A percentile compares a stretch with the other conserved stretches of the same genome.
phyloP scores from a whole-genome alignment of 441 rosid genomes.

The Syzygium malaccense region DNA sequence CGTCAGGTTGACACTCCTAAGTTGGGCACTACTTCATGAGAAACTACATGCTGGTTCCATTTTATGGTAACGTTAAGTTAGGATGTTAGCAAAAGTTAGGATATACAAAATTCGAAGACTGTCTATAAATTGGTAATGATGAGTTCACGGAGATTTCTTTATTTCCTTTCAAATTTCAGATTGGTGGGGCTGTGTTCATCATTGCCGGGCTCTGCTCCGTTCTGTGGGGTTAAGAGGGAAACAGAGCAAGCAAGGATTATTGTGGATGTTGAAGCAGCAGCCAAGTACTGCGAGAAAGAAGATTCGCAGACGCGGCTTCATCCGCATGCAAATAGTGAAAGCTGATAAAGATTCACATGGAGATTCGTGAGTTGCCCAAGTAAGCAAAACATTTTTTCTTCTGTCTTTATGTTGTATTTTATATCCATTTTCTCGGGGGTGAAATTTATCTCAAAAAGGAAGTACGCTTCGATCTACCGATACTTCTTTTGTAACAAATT shows the following conservation, averaged over 20 bases:
- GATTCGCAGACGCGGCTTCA: not conserved
- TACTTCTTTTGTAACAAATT: not conserved
- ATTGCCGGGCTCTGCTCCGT: slow-evolving; percentile 62
- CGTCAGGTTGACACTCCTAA: slow-evolving; percentile 41
- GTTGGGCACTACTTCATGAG: slow-evolving; percentile 75
- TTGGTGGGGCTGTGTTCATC: slow-evolving; percentile 58
- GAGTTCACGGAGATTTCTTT: not conserved
- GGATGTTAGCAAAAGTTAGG: not conserved
- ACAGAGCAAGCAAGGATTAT: not conserved
- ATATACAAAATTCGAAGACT: not conserved
- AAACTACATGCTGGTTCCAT: slow-evolving; percentile 50
- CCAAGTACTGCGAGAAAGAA: not conserved
- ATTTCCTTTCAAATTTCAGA: slow-evolving; percentile 8
- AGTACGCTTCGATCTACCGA: not conserved
- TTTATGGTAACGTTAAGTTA: not conserved
- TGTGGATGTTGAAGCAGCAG: not conserved
- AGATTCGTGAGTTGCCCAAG: not conserved
- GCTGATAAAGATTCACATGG: not conserved
- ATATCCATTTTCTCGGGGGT: not conserved
- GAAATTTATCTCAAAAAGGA: not conserved
- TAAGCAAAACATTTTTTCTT: not conserved
- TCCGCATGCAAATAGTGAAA: not conserved
- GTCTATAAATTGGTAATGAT: not conserved
- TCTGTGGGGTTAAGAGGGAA: slow-evolving; percentile 76
- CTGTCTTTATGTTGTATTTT: not conserved